Conservation (phyloP, 106 monocot species). For the Dioscorea dumetorum region DNA sequence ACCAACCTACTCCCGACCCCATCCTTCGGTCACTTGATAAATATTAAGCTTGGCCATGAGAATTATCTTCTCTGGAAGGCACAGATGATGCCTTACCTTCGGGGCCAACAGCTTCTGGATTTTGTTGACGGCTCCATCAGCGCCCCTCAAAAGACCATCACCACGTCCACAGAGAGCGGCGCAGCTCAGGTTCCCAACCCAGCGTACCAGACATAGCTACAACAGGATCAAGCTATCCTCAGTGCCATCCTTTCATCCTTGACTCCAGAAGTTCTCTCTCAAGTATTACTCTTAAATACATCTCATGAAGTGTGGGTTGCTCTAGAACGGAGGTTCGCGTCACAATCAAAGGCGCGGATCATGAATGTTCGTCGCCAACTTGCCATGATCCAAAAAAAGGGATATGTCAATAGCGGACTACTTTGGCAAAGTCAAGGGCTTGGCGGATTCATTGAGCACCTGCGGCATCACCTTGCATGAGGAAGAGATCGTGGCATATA, state of each 20-base stretch:
- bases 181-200: background rate
- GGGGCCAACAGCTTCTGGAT: too few relatives aligned
- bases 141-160: too few relatives aligned
- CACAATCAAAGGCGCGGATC: background rate
- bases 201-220: background rate
- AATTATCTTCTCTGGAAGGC: too few relatives aligned
- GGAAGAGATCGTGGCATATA: background rate
- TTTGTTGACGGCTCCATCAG: too few relatives aligned
- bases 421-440: background rate
- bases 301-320: conserved; percentile 2
- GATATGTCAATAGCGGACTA: background rate
- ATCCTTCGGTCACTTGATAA: too few relatives aligned
- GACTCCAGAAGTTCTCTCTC: background rate
- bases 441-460: background rate
- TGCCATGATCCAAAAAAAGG: background rate
- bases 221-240: background rate
- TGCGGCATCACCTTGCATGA: background rate
- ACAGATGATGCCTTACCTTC: too few relatives aligned
- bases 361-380: background rate
- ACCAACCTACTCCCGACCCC: too few relatives aligned
- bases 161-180: too few relatives aligned
- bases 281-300: background rate
- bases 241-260: background rate
- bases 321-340: conserved; percentile 1
- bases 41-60: too few relatives aligned